Evolutionary conservation across 2,329 filamentous ascomycete genomes (phyloP).

Genomic region (Celoporthe dispersa): DNA sequence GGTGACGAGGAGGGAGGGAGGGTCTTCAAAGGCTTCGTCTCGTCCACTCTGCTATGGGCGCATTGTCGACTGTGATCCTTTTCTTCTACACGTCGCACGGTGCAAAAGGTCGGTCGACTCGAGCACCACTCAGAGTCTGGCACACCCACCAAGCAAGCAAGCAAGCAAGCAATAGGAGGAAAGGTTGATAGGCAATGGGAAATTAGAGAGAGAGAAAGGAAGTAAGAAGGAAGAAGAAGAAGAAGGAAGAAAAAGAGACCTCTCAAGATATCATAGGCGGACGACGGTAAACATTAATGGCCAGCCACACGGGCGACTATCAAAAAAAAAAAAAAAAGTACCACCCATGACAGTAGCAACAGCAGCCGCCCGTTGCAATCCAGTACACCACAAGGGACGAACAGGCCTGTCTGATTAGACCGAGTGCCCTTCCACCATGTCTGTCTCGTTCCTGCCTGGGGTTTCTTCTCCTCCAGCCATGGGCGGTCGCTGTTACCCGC

Average conservation of each 20-base stretch:
- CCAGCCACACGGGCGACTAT: constrained; percentile 5
- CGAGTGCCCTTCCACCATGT: neutral
- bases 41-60: constrained; percentile 16
- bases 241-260: neutral
- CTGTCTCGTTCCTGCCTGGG: neutral
- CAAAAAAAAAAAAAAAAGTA: neutral
- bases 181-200: neutral
- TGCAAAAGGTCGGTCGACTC: neutral
- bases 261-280: neutral
- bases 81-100: neutral
- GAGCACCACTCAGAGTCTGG: neutral
- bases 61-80: constrained; percentile 17
- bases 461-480: constrained; percentile 7
- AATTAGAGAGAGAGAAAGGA: neutral
- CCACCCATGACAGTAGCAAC: neutral
- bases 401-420: constrained; percentile 8
- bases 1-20: neutral
- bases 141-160: neutral
- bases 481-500: constrained; percentile 20
- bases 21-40: constrained; percentile 3
- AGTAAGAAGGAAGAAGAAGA: constrained; percentile 4
- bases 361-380: constrained; percentile 20
- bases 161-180: neutral
- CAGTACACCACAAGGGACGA: neutral
- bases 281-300: neutral